Evolutionary conservation across 177 flowering plant genomes (phyloP), one percentile per base, ranked within the genome.

Genomic region (Vitis hybrid): DNA sequence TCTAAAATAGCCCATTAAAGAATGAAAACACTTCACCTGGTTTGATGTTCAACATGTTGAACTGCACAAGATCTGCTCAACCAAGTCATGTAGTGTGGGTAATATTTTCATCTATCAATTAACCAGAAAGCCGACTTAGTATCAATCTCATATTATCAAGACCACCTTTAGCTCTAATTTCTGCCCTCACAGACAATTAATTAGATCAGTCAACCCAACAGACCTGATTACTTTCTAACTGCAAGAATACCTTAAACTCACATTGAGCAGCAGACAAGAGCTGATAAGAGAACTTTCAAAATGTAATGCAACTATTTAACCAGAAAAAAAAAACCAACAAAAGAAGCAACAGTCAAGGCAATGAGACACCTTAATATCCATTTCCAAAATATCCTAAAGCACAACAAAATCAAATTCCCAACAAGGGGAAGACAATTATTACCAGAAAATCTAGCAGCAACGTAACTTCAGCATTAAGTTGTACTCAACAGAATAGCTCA

Each of bases 381-480:
- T 33, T 18, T 28, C 10, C 2, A 60, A 24, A 51, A 77, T 33
- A 56, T 20, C 75, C 58, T 8, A 60, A 14, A 61, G 67, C 69
- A 70, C 24, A 79, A 54, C n/a, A 64, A 76, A 78, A 69, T 24
- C 71, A 81, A 65, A 79, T 70, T 77, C 82, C 88, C 85, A 64
- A 76, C 66, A 71, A 83, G 74, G 78, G 81, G 83, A 82, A 85
- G 69, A 78, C 85, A 83, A 77, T 75, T 77, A 84, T 92, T 92
- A 90, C 97, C 97, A 87, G 93, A 75, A 84, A 81, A 77, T 74
- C 77, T 73, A 87, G 90, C 87, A 85, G 85, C 83, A 82, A 83
- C 79, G 79, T 77, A 82, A 83, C 79, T 78, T 77, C 91, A 79
- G 82, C 84, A 82, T 77, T 81, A 83, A 84, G 84, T 78, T 84